phyloP scores from a whole-genome alignment of 179 eudicot genomes.

The Beta lomatogona region DNA sequence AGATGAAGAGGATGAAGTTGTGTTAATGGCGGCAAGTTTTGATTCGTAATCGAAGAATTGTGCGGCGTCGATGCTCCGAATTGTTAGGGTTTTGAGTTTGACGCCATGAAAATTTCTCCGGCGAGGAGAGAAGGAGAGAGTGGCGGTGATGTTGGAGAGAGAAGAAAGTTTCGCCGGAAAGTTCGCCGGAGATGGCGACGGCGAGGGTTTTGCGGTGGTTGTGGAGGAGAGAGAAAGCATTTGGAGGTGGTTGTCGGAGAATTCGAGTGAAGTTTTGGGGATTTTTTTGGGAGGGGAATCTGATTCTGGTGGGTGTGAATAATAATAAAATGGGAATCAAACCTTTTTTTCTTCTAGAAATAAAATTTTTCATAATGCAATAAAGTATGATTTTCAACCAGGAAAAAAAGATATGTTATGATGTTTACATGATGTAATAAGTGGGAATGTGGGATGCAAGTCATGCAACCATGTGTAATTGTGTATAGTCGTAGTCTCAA shows the following conservation, averaged over 20 bases:
- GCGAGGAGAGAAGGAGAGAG: conserved; percentile 12
- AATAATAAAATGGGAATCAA: too few species aligned
- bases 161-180: conserved; percentile 9
- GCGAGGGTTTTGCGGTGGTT: conserved; percentile 22
- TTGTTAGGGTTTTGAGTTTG: conserved; percentile 28
- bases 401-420: too few species aligned
- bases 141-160: not conserved
- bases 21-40: conserved; percentile 32
- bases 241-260: conserved; percentile 1
- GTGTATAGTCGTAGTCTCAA: too few species aligned
- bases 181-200: not conserved
- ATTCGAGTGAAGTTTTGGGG: not conserved
- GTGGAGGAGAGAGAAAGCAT: conserved; percentile 33
- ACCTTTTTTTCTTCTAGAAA: too few species aligned
- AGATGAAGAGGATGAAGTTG: not conserved
- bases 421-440: too few species aligned
- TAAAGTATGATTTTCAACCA: too few species aligned
- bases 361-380: too few species aligned
- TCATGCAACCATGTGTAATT: too few species aligned
- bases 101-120: conserved; percentile 1
- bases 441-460: too few species aligned
- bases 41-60: conserved; percentile 70
- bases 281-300: not conserved
- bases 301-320: not conserved
- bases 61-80: conserved; percentile 64